These are phyloP conservation scores for Scortechinia acanthostroma DNA, from an alignment of 2,329 filamentous ascomycete genomes.

Conservation along the genomic window DNA sequence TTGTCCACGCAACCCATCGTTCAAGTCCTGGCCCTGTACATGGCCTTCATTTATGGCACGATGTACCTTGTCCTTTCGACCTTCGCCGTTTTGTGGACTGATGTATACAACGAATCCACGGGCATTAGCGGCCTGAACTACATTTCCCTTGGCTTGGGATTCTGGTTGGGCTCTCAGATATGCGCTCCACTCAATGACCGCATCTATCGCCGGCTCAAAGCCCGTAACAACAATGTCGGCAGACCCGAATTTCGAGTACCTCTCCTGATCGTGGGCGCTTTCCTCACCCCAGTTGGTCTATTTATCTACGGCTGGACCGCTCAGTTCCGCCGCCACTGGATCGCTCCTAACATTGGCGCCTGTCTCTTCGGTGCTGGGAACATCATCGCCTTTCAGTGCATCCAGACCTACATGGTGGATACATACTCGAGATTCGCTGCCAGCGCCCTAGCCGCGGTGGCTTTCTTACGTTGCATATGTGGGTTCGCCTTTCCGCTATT, in stretches of 20 bases:
- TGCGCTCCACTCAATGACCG: not conserved
- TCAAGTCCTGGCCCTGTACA: slow-evolving; percentile 38
- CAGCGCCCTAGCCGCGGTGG: not conserved
- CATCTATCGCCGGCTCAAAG: slow-evolving; percentile 8
- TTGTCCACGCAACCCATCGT: slow-evolving; percentile 43
- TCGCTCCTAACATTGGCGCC: slow-evolving; percentile 44
- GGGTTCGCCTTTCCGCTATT: slow-evolving; percentile 1
- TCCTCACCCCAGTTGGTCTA: slow-evolving; percentile 40
- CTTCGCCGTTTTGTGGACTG: slow-evolving; percentile 35
- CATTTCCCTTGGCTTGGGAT: slow-evolving; percentile 1
- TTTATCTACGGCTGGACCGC: slow-evolving; percentile 50
- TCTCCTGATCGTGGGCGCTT: slow-evolving; percentile 39
- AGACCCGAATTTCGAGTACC: slow-evolving; percentile 36
- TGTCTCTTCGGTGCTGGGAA: slow-evolving; percentile 38
- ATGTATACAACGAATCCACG: slow-evolving; percentile 19
- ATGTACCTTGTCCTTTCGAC: slow-evolving; percentile 43
- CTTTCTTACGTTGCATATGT: not conserved
- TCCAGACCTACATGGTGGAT: slow-evolving; percentile 43
- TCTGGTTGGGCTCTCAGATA: not conserved
- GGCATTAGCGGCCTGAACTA: slow-evolving; percentile 17
- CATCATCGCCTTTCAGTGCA: slow-evolving; percentile 39
- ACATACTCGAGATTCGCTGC: slow-evolving; percentile 18
- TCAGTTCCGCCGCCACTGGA: slow-evolving; percentile 38
- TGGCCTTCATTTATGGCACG: slow-evolving; percentile 38
- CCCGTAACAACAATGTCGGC: slow-evolving; percentile 11